Evolutionary conservation across 768 basidiomycete species (phyloP), one percentile per base, ranked within the genome.

Genomic region (Panus rudis): DNA sequence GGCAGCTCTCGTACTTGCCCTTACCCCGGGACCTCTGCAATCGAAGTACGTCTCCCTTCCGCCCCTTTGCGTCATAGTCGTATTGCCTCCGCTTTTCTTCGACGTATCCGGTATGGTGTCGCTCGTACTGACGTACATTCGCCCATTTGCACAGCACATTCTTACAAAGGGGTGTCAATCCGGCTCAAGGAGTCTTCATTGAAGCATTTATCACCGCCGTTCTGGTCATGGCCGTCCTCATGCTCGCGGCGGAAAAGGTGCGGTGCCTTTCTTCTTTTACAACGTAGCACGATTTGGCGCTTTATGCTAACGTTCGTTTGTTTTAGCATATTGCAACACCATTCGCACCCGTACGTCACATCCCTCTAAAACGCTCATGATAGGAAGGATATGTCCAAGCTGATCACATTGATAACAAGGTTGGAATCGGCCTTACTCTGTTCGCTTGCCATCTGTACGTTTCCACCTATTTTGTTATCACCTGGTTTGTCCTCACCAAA

Each of bases 121-220:
- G 23, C n/a, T 17, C 45, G 25, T 31, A 22, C 33, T 30, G 21
- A 32, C 30, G 33, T 19, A 16, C 43, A 33, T 43, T 49, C 42
- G 47, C 46, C 41, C 21, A n/a, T 4, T 5, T 40, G 40, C 46
- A 11, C 46, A 82, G 79, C 50, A 78, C 76, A 7, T 58, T 59
- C 50, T 64, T 78, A 25, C 63, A 65, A 7, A 53, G 60, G 16
- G 71, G 69, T 4, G 59, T 75, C 46, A 82, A 71, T 59, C 47
- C 58, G 3, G 68, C 76, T 1, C 78, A 84, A 57, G 79, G 68
- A 10, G 70, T 81, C 14, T 84, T 83, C 58, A 81, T 84, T 47
- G 81, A 84, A 57, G 78, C 81, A 72, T 83, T 84, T 59, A 72
- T 76, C 50, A 83, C 81, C 12, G 66, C 74, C 11, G 66, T 68